These are phyloP conservation scores for Saitozyma sp. DNA, from an alignment of 768 basidiomycete genomes.

Conservation along the genomic window DNA sequence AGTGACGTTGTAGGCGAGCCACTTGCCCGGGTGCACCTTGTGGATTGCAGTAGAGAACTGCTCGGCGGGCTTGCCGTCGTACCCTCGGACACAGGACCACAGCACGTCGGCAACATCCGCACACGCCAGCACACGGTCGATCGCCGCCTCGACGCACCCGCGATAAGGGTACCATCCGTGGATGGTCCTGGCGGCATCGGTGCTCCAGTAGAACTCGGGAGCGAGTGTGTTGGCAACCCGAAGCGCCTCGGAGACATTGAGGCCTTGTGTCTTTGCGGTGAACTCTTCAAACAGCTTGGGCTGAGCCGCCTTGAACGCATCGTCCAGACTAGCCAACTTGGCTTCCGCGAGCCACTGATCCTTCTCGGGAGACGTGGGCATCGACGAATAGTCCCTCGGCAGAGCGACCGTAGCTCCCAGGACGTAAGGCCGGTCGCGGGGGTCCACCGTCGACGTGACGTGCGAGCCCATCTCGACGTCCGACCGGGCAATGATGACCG, in stretches of 20 bases:
- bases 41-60: too few species aligned
- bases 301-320: constrained; percentile 18
- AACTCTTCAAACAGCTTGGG: constrained; percentile 18
- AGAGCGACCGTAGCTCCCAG: constrained; percentile 51
- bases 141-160: constrained; percentile 26
- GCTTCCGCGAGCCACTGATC: constrained; percentile 61
- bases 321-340: constrained; percentile 17
- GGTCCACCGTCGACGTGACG: constrained; percentile 78
- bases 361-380: constrained; percentile 71
- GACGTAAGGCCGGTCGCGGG: constrained; percentile 67
- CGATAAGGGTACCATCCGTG: constrained; percentile 22
- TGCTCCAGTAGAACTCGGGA: constrained; percentile 21
- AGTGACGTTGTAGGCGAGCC: constrained; percentile 29
- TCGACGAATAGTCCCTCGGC: constrained; percentile 56
- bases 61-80: too few species aligned
- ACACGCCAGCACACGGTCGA: constrained; percentile 7
- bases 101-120: constrained; percentile 15
- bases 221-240: constrained; percentile 13
- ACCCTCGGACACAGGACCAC: constrained; percentile 9
- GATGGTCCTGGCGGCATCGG: constrained; percentile 16
- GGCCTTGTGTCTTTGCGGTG: constrained; percentile 3
- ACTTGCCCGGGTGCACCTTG: constrained; percentile 16
- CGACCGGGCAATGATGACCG: constrained; percentile 78
- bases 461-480: constrained; percentile 86
- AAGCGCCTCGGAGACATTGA: constrained; percentile 21